A percentile compares a stretch with the other conserved stretches of the same genome.
phyloP scores from a whole-genome alignment of 805 yeast species.

The Yamadazyma kitorensis region DNA sequence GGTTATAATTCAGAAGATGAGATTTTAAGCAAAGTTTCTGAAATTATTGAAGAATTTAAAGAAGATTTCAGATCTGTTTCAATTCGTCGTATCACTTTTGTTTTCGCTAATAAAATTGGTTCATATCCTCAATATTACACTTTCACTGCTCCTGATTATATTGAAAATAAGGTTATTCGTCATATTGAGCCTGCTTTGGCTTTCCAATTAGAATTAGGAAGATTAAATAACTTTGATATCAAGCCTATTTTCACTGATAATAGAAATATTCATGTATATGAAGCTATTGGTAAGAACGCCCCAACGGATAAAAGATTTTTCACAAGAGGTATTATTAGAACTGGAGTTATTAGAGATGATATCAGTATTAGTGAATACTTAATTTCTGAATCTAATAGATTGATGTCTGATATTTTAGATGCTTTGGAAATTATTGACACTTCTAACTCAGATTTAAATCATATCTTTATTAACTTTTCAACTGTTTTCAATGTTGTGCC shows the following conservation, averaged over 20 bases:
- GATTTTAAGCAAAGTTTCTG: constrained; percentile 58
- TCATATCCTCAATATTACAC: constrained; percentile 94
- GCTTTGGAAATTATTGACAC: constrained; percentile 93
- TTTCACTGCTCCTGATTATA: constrained; percentile 82
- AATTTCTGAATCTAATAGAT: constrained; percentile 93
- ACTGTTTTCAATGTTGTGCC: constrained; percentile 94
- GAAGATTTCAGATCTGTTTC: constrained; percentile 69
- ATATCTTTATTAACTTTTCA: constrained; percentile 94
- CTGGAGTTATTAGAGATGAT: constrained; percentile 92
- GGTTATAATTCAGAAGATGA: constrained; percentile 73
- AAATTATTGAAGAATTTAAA: constrained; percentile 62
- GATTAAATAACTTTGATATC: constrained; percentile 92
- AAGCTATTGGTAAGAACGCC: constrained; percentile 92
- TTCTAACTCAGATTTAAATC: constrained; percentile 92
- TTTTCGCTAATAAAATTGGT: constrained; percentile 80
- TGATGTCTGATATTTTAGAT: constrained; percentile 94
- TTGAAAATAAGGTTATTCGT: constrained; percentile 90
- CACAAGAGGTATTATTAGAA: constrained; percentile 95
- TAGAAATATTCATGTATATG: constrained; percentile 96
- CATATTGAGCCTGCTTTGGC: constrained; percentile 98
- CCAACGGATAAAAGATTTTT: constrained; percentile 93
- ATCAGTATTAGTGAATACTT: constrained; percentile 89
- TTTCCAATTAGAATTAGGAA: constrained; percentile 91
- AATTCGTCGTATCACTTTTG: constrained; percentile 91
- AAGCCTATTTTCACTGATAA: constrained; percentile 94